Percentiles rank a stretch among this genome's conserved stretches.
Conservation (phyloP, 164 flowering plant species). For the Vitis cinerea region DNA sequence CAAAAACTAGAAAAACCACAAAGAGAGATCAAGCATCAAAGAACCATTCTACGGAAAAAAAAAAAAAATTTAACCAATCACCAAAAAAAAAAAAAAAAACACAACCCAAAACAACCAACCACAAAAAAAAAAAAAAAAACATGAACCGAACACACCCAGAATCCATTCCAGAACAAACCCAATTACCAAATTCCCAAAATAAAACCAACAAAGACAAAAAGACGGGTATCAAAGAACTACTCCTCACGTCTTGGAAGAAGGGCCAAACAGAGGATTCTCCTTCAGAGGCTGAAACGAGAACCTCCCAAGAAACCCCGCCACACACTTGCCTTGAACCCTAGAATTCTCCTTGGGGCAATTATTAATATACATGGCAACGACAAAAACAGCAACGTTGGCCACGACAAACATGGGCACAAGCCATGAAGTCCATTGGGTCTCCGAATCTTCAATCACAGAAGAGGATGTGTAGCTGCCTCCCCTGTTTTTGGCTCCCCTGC, state of each 20-base stretch:
- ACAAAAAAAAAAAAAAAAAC: not conserved
- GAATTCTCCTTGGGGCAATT: conserved; percentile 55
- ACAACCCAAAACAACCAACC: too few relatives aligned
- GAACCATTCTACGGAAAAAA: too few relatives aligned
- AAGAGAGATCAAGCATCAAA: too few relatives aligned
- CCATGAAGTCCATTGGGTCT: conserved; percentile 73
- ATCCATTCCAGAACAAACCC: too few relatives aligned
- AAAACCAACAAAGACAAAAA: not conserved
- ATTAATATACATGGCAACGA: conserved; percentile 65
- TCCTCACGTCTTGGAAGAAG: conserved; percentile 71
- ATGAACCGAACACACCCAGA: not conserved
- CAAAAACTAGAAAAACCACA: too few relatives aligned
- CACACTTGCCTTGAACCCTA: conserved; percentile 36
- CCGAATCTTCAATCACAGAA: conserved; percentile 26
- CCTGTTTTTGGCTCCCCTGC: conserved; percentile 25
- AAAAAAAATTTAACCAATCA: too few relatives aligned
- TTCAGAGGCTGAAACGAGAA: conserved; percentile 72
- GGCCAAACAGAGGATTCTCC: conserved; percentile 82
- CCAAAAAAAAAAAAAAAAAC: not conserved
- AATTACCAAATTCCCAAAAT: not conserved
- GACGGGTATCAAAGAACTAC: not conserved
- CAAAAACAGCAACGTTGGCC: conserved; percentile 61
- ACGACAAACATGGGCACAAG: conserved; percentile 67
- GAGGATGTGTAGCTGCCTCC: conserved; percentile 15
- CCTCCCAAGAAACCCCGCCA: conserved; percentile 65